Evolutionary conservation across 2,329 filamentous ascomycete species (phyloP).

Genomic region (Apiospora rasikravindrae): DNA sequence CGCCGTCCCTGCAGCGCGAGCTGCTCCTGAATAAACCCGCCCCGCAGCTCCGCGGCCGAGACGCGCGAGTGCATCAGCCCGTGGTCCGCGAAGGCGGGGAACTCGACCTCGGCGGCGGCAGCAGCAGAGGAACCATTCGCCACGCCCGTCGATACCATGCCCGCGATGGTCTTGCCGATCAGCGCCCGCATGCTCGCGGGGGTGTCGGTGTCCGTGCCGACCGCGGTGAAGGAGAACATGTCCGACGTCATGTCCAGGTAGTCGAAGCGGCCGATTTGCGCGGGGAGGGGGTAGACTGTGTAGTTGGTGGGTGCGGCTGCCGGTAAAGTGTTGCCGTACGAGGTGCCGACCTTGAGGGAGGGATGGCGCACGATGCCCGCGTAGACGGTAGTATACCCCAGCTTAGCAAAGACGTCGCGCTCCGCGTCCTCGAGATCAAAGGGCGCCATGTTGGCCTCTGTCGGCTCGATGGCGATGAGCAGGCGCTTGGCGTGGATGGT

Average conservation of each 20-base stretch:
- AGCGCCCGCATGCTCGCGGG: slow-evolving; percentile 31
- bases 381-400: slow-evolving; percentile 7
- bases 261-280: slow-evolving; percentile 35
- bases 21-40: background rate
- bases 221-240: slow-evolving; percentile 39
- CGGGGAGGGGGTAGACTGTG: slow-evolving; percentile 30
- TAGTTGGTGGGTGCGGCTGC: slow-evolving; percentile 30
- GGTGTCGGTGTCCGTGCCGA: slow-evolving; percentile 32
- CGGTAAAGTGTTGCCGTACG: slow-evolving; percentile 31
- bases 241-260: slow-evolving; percentile 38
- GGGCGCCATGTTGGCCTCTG: background rate
- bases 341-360: slow-evolving; percentile 15
- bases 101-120: background rate
- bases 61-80: slow-evolving; percentile 10
- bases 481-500: background rate
- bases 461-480: slow-evolving; percentile 6
- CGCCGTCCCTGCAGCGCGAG: background rate
- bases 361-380: slow-evolving; percentile 10
- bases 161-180: slow-evolving; percentile 35
- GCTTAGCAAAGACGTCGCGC: background rate
- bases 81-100: background rate
- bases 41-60: slow-evolving; percentile 5
- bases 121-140: background rate
- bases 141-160: slow-evolving; percentile 34
- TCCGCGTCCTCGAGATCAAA: background rate